Evolutionary conservation across 805 yeast genomes (phyloP).

Genomic region (Middelhovenomyces tepae): DNA sequence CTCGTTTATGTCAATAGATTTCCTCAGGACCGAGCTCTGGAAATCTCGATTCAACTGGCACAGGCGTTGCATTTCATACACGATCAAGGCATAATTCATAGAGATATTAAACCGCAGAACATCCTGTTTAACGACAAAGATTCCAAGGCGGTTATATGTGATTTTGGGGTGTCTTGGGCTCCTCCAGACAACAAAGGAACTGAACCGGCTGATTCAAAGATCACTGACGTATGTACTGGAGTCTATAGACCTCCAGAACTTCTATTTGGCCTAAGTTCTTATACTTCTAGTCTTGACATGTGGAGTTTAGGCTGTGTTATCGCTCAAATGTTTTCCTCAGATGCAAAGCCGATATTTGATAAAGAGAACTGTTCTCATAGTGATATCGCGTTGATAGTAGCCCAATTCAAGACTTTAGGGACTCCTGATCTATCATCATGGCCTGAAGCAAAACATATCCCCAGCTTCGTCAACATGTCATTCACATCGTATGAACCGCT

Average conservation of each 20-base stretch:
- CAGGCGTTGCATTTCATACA: conserved; percentile 20
- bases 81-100: conserved; percentile 27
- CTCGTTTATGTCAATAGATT: no score
- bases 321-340: conserved; percentile 40
- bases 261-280: conserved; percentile 48
- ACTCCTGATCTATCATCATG: conserved; percentile 37
- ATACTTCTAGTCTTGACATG: conserved; percentile 50
- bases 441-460: conserved; percentile 16
- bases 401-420: conserved; percentile 52
- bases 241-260: conserved; percentile 69
- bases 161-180: conserved; percentile 58
- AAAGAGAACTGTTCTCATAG: conserved; percentile 34
- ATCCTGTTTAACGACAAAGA: conserved; percentile 41
- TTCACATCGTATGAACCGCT: conserved; percentile 8
- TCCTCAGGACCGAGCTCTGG: conserved; percentile 28
- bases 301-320: conserved; percentile 65
- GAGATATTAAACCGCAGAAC: conserved; percentile 61
- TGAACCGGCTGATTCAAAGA: conserved; percentile 24
- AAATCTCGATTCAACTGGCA: conserved; percentile 15
- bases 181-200: conserved; percentile 37
- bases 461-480: conserved; percentile 12
- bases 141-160: conserved; percentile 36
- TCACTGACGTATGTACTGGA: conserved; percentile 52
- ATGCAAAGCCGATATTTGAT: conserved; percentile 32
- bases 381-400: conserved; percentile 51